Conservation (phyloP, 2,329 filamentous ascomycete species). For the Scortechinia acanthostroma region DNA sequence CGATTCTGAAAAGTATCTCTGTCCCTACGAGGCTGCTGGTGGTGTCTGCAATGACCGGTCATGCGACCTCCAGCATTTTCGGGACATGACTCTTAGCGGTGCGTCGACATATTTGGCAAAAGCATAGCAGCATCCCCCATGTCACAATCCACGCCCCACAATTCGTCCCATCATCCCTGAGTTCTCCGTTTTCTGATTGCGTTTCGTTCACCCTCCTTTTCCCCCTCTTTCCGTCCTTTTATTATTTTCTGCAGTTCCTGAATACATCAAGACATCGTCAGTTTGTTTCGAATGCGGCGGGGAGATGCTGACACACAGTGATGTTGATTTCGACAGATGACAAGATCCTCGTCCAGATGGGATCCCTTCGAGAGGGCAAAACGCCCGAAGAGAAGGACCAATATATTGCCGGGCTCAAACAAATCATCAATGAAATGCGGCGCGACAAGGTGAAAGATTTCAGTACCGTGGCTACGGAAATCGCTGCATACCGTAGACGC, state of each 20-base stretch:
- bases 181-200: background rate
- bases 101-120: background rate
- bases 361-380: conserved; percentile 31
- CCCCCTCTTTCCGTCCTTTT: background rate
- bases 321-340: conserved; percentile 33
- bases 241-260: background rate
- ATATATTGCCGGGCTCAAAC: conserved; percentile 33
- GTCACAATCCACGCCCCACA: background rate
- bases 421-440: conserved; percentile 37
- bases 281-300: conserved; percentile 11
- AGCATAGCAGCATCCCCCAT: background rate
- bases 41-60: conserved; percentile 1
- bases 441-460: conserved; percentile 38
- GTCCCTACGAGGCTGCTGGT: background rate
- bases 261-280: conserved; percentile 2
- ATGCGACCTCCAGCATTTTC: background rate
- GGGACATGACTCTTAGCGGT: conserved; percentile 2
- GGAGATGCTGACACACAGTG: conserved; percentile 26
- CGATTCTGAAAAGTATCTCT: background rate
- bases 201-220: conserved; percentile 1
- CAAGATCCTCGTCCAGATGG: conserved; percentile 38
- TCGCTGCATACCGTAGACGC: conserved; percentile 38
- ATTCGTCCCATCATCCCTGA: background rate
- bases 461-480: conserved; percentile 33
- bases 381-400: conserved; percentile 29